phyloP scores from a whole-genome alignment of 2,329 filamentous ascomycete genomes.

The Orbilia brochopaga region DNA sequence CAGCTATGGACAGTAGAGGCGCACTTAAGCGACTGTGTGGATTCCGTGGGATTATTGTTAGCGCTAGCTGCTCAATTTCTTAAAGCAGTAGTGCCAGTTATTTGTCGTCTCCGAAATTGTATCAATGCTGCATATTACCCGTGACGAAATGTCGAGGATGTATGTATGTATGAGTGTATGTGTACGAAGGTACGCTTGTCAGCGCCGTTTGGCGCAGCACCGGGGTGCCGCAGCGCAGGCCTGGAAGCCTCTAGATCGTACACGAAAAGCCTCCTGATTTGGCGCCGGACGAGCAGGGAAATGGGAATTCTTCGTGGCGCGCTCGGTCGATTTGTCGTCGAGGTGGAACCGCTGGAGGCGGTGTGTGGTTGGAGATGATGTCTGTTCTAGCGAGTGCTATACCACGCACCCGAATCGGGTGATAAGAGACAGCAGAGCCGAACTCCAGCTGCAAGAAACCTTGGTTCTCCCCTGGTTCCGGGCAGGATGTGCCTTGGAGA shows the following conservation, averaged over 20 bases:
- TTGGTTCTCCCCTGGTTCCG: conserved; percentile 3
- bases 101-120: conserved; percentile 19
- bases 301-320: conserved; percentile 15
- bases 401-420: conserved; percentile 30
- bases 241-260: conserved; percentile 8
- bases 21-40: conserved; percentile 26
- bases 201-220: conserved; percentile 44
- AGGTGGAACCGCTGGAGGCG: conserved; percentile 18
- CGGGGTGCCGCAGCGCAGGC: conserved; percentile 23
- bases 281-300: conserved; percentile 14
- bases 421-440: conserved; percentile 15
- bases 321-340: conserved; percentile 24
- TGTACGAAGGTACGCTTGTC: not conserved
- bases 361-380: conserved; percentile 34
- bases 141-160: not conserved
- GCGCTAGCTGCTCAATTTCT: conserved; percentile 16
- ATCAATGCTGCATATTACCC: not conserved
- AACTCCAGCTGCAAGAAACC: conserved; percentile 5
- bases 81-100: conserved; percentile 15
- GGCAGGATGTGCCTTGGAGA: not conserved
- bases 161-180: too few species aligned
- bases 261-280: conserved; percentile 27
- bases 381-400: not conserved
- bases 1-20: conserved; percentile 13
- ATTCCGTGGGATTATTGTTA: conserved; percentile 39